Base-by-base conservation (phyloP, 345 rosid species). In the Corymbia maculata region DNA sequence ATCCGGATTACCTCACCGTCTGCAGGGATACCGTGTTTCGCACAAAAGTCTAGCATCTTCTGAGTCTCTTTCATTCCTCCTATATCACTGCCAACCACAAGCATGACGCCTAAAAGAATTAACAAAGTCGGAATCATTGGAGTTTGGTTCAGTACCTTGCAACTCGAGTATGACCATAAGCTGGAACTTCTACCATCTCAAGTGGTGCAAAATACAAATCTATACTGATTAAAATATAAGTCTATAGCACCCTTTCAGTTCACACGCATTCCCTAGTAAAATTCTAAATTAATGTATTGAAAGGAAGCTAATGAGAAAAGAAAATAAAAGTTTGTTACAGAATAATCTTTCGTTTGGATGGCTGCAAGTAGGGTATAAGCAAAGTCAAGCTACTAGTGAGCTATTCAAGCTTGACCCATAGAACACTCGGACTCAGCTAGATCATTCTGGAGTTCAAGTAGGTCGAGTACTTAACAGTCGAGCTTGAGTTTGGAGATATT, bases 1-100 rank as follows among this genome's bases (percentile, higher is more conserved):
- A 96, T 95, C 89, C 85, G 89, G 44, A 95, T 94, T 89, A 96
- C 90, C 92, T 97, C 99, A 66, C 96, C 93, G 89, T 97, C 98
- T 21, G 99, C 93, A 17, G 93, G 55, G 66, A 95, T 94, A 50
- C 92, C 94, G 86, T 95, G 98, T 93, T 96, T 90, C 70, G 96
- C 97, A 51, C 99, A 93, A 50, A 86, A 55, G 45, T 86, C 70
- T 61, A 86, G 87, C 87, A 86, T 53, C 87, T 86, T 50, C 87
- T 86, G 87, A 30, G 87, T 52, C 70, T 86, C 87, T 61, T 53
- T n/a, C 64, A 86, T 86, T 14, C 70, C 45, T 53, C 36, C 87
- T 52, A 52, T 86, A 86, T 44, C 26, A 19, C 59, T 53, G 59
- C 59, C 59, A 9, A 22, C 59, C 59, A 19, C 10, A 53, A 53